These are phyloP conservation scores for Kazachstania viticola DNA, from an alignment of 805 yeast species.

Conservation along the genomic window DNA sequence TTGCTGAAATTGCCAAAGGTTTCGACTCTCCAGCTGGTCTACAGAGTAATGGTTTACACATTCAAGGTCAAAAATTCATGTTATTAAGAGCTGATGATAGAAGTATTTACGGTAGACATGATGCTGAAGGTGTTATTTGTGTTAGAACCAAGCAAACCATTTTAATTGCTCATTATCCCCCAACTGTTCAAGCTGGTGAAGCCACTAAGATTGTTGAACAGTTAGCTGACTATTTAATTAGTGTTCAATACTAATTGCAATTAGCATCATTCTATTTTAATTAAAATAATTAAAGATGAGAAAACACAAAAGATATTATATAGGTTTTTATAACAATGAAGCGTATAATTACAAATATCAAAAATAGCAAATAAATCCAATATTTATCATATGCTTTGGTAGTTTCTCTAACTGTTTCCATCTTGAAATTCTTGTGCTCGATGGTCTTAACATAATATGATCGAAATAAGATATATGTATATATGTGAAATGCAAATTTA, in stretches of 20 bases:
- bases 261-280: too few species aligned
- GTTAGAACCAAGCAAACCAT: conserved; percentile 93
- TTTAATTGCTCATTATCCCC: conserved; percentile 86
- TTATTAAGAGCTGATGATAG: conserved; percentile 82
- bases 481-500: background rate
- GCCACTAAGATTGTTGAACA: conserved; percentile 93
- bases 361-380: too few species aligned
- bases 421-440: too few species aligned
- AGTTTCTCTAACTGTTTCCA: too few species aligned
- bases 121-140: conserved; percentile 76
- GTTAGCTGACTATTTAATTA: conserved; percentile 86
- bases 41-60: conserved; percentile 78
- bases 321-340: too few species aligned
- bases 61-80: conserved; percentile 79
- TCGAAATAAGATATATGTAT: background rate
- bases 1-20: conserved; percentile 63
- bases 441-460: too few species aligned
- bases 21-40: conserved; percentile 68
- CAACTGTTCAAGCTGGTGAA: conserved; percentile 85
- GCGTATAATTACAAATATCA: too few species aligned
- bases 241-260: conserved; percentile 68
- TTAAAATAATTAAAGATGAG: too few species aligned
- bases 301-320: too few species aligned
- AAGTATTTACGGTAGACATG: conserved; percentile 87
- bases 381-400: too few species aligned